phyloP scores from a whole-genome alignment of 2,329 filamentous ascomycete species.

The Microascus cirrosus region DNA sequence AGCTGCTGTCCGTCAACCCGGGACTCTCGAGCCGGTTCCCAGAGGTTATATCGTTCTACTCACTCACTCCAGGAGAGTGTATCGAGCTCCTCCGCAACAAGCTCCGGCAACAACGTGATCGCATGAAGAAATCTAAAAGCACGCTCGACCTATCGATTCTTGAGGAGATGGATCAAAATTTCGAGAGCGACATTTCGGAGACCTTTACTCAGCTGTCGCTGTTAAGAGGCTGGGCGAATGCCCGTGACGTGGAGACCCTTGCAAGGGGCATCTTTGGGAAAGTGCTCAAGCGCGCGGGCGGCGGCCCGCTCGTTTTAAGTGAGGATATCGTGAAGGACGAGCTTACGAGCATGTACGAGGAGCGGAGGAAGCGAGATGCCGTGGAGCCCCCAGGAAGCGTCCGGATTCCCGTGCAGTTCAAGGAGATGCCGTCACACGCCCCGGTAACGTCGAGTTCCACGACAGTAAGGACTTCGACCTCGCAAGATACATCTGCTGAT shows the following conservation, averaged over 20 bases:
- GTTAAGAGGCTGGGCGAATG: constrained; percentile 46
- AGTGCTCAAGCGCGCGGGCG: constrained; percentile 16
- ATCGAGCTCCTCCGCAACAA: constrained; percentile 42
- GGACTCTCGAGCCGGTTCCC: constrained; percentile 57
- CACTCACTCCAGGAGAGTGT: constrained; percentile 40
- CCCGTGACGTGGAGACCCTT: constrained; percentile 47
- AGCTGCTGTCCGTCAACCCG: constrained; percentile 47
- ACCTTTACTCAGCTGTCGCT: constrained; percentile 18
- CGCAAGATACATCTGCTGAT: not conserved
- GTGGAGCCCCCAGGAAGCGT: not conserved
- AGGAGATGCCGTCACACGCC: constrained; percentile 3
- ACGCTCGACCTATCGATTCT: constrained; percentile 16
- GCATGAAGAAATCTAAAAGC: constrained; percentile 39
- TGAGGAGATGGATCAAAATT: constrained; percentile 8
- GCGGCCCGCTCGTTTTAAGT: constrained; percentile 13
- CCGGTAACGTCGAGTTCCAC: not conserved
- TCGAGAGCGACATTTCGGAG: constrained; percentile 7
- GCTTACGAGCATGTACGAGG: constrained; percentile 13
- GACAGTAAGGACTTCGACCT: not conserved
- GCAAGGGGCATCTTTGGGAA: constrained; percentile 35
- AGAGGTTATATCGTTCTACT: constrained; percentile 44
- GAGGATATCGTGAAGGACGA: constrained; percentile 9
- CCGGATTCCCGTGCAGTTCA: not conserved
- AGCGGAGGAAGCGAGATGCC: constrained; percentile 7
- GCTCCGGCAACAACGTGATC: constrained; percentile 44